These are phyloP conservation scores for Ophiostoma pallidulum DNA, from an alignment of 2,329 filamentous ascomycete species.

Conservation along the genomic window DNA sequence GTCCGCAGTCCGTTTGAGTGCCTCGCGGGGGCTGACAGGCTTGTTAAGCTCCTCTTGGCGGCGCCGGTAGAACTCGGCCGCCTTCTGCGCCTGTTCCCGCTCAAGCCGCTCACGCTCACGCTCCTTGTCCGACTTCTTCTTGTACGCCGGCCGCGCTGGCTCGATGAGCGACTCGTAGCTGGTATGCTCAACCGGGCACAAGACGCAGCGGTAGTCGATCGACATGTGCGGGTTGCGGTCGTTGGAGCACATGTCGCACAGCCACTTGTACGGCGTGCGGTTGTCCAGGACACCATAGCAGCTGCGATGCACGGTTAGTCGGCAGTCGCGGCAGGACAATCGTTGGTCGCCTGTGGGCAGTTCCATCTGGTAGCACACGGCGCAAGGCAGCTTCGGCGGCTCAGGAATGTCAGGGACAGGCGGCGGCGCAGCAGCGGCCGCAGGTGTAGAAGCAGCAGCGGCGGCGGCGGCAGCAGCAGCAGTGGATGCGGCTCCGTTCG, in stretches of 20 bases:
- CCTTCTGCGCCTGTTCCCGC: conserved; percentile 70
- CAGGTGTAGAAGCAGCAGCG: conserved; percentile 26
- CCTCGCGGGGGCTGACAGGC: conserved; percentile 75
- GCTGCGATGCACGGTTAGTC: conserved; percentile 78
- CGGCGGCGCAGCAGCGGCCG: conserved; percentile 48
- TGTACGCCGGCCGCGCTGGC: conserved; percentile 65
- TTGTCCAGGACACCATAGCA: conserved; percentile 82
- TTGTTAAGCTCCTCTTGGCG: conserved; percentile 77
- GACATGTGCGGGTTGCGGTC: conserved; percentile 87
- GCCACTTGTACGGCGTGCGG: conserved; percentile 69
- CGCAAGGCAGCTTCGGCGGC: conserved; percentile 70
- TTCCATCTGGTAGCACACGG: conserved; percentile 69
- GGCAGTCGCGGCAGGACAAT: conserved; percentile 76
- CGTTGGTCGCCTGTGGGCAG: conserved; percentile 57
- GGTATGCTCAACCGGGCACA: conserved; percentile 77
- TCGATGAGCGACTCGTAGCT: conserved; percentile 71
- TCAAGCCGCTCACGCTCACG: conserved; percentile 80
- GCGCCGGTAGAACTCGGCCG: conserved; percentile 71
- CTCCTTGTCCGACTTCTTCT: conserved; percentile 84
- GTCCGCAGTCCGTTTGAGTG: conserved; percentile 84
- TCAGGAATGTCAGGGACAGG: conserved; percentile 68
- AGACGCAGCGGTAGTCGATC: conserved; percentile 86
- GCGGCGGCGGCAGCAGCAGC: conserved; percentile 22
- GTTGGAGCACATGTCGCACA: conserved; percentile 91
- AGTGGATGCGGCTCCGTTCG: background rate